Evolutionary conservation across 1,139 yeast genomes (phyloP), one percentile per base, ranked within the genome.

Genomic region (Nadsonia commutata): DNA sequence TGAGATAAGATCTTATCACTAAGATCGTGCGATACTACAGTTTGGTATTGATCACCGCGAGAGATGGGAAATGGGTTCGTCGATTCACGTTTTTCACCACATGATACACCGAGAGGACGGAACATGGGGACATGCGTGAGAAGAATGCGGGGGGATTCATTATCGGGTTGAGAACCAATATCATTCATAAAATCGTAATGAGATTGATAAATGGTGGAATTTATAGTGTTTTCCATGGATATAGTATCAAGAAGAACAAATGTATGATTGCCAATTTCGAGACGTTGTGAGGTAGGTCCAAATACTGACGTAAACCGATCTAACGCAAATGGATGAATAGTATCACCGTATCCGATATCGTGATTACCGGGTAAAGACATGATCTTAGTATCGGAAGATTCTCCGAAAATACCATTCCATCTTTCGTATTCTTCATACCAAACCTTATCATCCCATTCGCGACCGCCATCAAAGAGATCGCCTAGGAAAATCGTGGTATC

Each of bases 391-490:
- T 67, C 59, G n/a, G 5, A 3, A 6, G 33, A 27, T 43, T 74
- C 68, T 45, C 55, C 63, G 57, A 82, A 90, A 1, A 90, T 73
- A 1, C 60, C 52, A 52, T 72, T 71, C 59, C 83, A 90, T 45
- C 98, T 65, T 21, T 59, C 56, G 53, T 71, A 79, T 58, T 90
- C 97, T n/a, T 68, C 63, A 31, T 71, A 56, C 96, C 97, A 90
- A 18, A 62, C 66, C 3, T 63, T 66, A 51, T 77, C 76, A 6
- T 68, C 68, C 94, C 95, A 86, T 48, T 83, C 85, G 46, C 97
- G 68, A 0, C 98, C 98, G 13, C 97, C 97, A 60, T 90, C 98
- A 56, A 88, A 84, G 46, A 88, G 62, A 57, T 90, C 98, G 0
- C 98, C 98, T 39, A 90, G 64, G 56, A 85, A 90, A 4, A 88